phyloP scores from a whole-genome alignment of 257 asterid genomes.

The Scutellaria minor region DNA sequence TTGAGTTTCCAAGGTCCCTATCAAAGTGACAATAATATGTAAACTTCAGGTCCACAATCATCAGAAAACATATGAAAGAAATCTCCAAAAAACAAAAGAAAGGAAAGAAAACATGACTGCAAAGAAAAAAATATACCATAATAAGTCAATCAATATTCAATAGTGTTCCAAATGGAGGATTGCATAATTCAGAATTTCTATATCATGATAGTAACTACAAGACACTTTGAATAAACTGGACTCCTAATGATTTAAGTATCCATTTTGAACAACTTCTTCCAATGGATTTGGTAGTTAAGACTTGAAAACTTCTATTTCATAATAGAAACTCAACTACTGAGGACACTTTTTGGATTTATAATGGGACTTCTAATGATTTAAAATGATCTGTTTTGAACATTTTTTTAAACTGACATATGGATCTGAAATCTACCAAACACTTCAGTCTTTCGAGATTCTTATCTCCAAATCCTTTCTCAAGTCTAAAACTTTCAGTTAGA shows the following conservation, averaged over 20 bases:
- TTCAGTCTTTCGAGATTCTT: not conserved
- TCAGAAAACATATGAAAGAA: slow-evolving; percentile 17
- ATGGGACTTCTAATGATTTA: not conserved
- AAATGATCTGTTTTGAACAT: not conserved
- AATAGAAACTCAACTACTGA: not conserved
- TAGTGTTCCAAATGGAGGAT: not conserved
- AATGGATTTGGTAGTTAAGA: no score
- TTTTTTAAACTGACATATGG: not conserved
- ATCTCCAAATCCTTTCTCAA: not conserved
- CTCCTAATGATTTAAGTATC: not conserved
- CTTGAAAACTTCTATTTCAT: not conserved
- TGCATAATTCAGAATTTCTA: slow-evolving; percentile 1
- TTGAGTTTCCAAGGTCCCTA: slow-evolving; percentile 86
- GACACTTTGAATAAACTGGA: not conserved
- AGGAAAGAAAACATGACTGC: slow-evolving; percentile 19
- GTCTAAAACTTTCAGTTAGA: not conserved
- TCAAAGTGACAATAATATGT: slow-evolving; percentile 26
- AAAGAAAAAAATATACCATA: not conserved
- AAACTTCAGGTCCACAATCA: slow-evolving; percentile 29
- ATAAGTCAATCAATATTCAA: not conserved
- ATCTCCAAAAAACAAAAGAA: slow-evolving; percentile 3
- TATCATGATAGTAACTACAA: not conserved
- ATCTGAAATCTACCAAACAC: slow-evolving; percentile 2
- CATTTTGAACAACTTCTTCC: not conserved
- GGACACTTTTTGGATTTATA: not conserved